Percentiles rank a stretch among this genome's conserved stretches.
Conservation (phyloP, 805 yeast species). For the Priceomyces melissophilus region DNA sequence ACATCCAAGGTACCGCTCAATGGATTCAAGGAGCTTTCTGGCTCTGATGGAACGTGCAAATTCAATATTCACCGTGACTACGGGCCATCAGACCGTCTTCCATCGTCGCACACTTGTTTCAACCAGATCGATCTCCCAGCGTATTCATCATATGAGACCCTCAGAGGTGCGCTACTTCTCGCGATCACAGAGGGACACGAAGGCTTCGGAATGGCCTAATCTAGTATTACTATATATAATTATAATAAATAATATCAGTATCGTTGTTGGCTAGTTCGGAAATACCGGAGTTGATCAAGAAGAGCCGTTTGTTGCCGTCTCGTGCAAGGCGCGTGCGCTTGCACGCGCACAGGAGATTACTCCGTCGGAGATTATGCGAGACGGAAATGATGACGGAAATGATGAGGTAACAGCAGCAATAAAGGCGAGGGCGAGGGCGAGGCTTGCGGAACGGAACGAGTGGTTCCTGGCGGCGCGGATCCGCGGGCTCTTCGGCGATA, state of each 20-base stretch:
- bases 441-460: too few species aligned
- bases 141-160: slow-evolving; percentile 81
- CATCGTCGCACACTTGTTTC: slow-evolving; percentile 95
- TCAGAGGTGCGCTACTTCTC: slow-evolving; percentile 72
- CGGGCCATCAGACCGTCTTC: slow-evolving; percentile 80
- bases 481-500: too few species aligned
- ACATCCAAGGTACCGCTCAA: slow-evolving; percentile 93
- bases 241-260: neutral
- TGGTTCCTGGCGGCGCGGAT: too few species aligned
- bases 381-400: too few species aligned
- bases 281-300: too few species aligned
- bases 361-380: too few species aligned
- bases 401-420: too few species aligned
- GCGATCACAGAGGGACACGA: slow-evolving; percentile 95
- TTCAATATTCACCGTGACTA: slow-evolving; percentile 89
- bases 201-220: slow-evolving; percentile 83
- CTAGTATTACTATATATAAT: neutral
- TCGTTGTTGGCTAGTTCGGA: neutral
- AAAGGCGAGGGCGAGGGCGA: too few species aligned
- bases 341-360: too few species aligned
- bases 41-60: slow-evolving; percentile 80
- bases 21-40: slow-evolving; percentile 87
- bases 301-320: too few species aligned
- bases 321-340: too few species aligned
- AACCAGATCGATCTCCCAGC: slow-evolving; percentile 93